phyloP scores from a whole-genome alignment of 768 basidiomycete genomes.

The Tricholoma matsutake region DNA sequence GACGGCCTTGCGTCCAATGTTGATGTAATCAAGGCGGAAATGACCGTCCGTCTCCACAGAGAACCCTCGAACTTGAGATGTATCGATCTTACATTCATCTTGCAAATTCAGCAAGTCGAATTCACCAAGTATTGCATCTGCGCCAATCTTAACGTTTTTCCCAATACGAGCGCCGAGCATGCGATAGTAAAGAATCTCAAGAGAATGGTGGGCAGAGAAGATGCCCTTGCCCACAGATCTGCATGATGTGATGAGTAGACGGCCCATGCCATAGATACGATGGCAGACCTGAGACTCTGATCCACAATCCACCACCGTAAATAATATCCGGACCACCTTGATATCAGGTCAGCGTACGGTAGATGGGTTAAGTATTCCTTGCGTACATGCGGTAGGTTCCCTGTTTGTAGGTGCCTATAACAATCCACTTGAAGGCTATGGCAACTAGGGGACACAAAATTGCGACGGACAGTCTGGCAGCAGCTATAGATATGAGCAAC shows the following conservation, averaged over 20 bases:
- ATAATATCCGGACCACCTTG: constrained; percentile 39
- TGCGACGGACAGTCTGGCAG: constrained; percentile 32
- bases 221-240: constrained; percentile 40
- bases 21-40: constrained; percentile 39
- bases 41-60: constrained; percentile 43
- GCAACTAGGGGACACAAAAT: constrained; percentile 36
- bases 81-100: constrained; percentile 43
- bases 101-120: constrained; percentile 40
- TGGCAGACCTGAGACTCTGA: constrained; percentile 28
- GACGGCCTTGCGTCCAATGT: constrained; percentile 35
- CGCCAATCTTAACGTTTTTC: constrained; percentile 36
- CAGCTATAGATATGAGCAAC: constrained; percentile 32
- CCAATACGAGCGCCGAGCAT: constrained; percentile 44
- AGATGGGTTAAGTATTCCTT: background rate
- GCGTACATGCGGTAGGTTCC: constrained; percentile 36
- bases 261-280: background rate
- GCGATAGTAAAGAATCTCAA: constrained; percentile 41
- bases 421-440: constrained; percentile 44
- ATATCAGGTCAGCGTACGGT: background rate
- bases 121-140: constrained; percentile 37
- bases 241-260: background rate
- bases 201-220: constrained; percentile 35
- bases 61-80: constrained; percentile 39
- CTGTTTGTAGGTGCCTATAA: constrained; percentile 40
- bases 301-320: constrained; percentile 46